These are phyloP conservation scores for Cornus kousa DNA, from an alignment of 148 eudicot species.

Conservation along the genomic window DNA sequence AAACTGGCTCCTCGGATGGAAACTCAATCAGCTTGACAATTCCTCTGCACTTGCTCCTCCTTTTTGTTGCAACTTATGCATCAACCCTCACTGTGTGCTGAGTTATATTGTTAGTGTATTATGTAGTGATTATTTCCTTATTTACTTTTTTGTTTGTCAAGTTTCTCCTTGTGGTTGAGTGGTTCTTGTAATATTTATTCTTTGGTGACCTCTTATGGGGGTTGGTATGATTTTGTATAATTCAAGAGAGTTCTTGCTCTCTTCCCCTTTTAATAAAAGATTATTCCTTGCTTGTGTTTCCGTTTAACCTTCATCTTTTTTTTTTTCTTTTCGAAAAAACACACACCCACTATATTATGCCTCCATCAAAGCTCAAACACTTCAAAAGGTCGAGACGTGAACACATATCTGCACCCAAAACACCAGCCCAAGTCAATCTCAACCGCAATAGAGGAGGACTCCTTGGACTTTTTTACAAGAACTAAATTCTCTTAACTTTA, in stretches of 20 bases:
- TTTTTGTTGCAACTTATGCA: slow-evolving; percentile 28
- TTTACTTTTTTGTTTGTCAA: neutral
- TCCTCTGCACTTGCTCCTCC: slow-evolving; percentile 22
- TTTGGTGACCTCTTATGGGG: slow-evolving; percentile 5
- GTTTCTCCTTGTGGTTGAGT: neutral
- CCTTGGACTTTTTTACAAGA: no score
- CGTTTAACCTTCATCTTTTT: no score
- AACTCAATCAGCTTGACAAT: slow-evolving; percentile 23
- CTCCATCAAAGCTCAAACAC: no score
- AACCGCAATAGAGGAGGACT: no score
- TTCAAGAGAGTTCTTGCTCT: neutral
- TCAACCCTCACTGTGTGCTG: slow-evolving; percentile 15
- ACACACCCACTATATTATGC: no score
- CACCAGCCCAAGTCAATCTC: no score
- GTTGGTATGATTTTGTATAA: slow-evolving; percentile 2
- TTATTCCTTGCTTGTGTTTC: no score
- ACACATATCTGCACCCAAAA: no score
- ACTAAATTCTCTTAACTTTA: no score
- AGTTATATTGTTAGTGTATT: neutral
- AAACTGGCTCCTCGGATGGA: slow-evolving; percentile 36
- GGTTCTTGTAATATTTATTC: neutral
- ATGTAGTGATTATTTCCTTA: no score
- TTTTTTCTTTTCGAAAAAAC: no score
- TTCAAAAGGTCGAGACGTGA: no score
- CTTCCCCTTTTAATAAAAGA: slow-evolving; percentile 11